phyloP scores from a whole-genome alignment of 106 monocot species.

The Gastrodia elata region DNA sequence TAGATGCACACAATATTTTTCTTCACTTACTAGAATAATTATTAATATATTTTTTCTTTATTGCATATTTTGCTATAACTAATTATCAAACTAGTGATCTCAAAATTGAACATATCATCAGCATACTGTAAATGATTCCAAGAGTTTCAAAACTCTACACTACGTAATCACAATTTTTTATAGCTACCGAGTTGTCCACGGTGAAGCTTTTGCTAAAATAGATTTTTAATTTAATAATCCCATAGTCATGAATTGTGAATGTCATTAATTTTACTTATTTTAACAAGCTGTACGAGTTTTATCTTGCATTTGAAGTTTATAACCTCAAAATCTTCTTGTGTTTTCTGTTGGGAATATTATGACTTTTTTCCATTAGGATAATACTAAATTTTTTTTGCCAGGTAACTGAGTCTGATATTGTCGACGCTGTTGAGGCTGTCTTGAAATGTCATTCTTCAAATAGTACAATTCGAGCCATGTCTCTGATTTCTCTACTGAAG shows the following conservation, averaged over 20 bases:
- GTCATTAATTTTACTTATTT: neutral
- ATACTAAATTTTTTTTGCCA: conserved; percentile 7
- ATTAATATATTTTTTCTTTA: too few relatives aligned
- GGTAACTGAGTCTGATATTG: conserved; percentile 94
- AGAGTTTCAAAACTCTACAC: neutral
- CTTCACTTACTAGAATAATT: too few relatives aligned
- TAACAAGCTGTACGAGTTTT: neutral
- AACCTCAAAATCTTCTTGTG: neutral
- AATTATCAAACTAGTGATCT: neutral
- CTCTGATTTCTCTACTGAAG: conserved; percentile 82
- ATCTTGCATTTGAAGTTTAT: neutral
- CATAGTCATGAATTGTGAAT: neutral
- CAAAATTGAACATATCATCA: neutral
- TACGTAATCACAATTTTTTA: neutral
- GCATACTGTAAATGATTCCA: neutral
- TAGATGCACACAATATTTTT: too few relatives aligned
- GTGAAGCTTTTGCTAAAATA: neutral
- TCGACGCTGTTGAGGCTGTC: conserved; percentile 64
- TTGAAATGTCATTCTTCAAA: conserved; percentile 71
- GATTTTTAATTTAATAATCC: neutral
- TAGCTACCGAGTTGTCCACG: neutral
- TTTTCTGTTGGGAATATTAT: neutral
- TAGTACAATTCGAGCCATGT: conserved; percentile 83
- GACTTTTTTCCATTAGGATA: neutral
- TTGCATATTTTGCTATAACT: neutral